Conservation (phyloP, 2,329 filamentous ascomycete genomes). For the Scleromitrula shiraiana region DNA sequence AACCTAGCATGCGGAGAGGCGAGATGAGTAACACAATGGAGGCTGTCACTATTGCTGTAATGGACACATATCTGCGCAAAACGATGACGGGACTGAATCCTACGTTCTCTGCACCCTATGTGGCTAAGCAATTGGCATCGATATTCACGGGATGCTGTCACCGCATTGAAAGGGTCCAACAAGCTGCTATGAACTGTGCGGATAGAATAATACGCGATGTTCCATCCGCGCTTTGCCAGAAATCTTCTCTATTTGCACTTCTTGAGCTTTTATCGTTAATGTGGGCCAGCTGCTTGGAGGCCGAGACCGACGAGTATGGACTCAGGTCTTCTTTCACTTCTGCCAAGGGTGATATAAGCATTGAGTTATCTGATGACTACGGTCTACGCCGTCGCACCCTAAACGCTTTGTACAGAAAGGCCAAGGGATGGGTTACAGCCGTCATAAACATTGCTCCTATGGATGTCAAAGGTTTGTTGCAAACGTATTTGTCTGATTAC, state of each 20-base stretch:
- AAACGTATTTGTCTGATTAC: slow-evolving; percentile 93
- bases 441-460: slow-evolving; percentile 81
- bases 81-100: slow-evolving; percentile 64
- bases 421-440: slow-evolving; percentile 70
- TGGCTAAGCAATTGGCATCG: slow-evolving; percentile 77
- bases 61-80: slow-evolving; percentile 71
- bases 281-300: slow-evolving; percentile 91
- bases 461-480: slow-evolving; percentile 89
- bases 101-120: slow-evolving; percentile 81
- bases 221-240: slow-evolving; percentile 84
- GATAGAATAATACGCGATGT: slow-evolving; percentile 78
- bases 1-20: slow-evolving; percentile 67
- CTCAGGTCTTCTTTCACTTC: slow-evolving; percentile 78
- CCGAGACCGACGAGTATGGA: slow-evolving; percentile 88
- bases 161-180: slow-evolving; percentile 83
- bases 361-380: slow-evolving; percentile 94
- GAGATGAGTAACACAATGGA: slow-evolving; percentile 60
- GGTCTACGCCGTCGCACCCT: slow-evolving; percentile 72
- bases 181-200: slow-evolving; percentile 74
- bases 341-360: slow-evolving; percentile 64
- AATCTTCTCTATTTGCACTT: slow-evolving; percentile 82
- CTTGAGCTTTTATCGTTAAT: slow-evolving; percentile 87
- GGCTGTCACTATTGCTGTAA: slow-evolving; percentile 55
- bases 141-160: slow-evolving; percentile 90
- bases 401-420: slow-evolving; percentile 66